A percentile compares a stretch with the other conserved stretches of the same genome.
Conservation (phyloP, 2,329 filamentous ascomycete species). For the Phaeoacremonium minimum region DNA sequence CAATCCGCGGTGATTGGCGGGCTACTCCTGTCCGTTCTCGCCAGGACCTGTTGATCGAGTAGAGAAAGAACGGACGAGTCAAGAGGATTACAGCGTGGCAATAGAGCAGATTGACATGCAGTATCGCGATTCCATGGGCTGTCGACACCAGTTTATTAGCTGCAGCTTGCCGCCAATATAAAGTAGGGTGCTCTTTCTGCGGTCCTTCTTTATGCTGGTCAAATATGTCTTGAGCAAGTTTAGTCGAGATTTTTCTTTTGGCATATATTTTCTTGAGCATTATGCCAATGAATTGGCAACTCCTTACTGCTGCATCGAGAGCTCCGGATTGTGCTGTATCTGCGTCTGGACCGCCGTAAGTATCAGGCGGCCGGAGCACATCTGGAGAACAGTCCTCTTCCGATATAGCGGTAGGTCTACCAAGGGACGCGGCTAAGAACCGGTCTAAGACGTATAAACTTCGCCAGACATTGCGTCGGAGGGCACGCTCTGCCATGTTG, state of each 20-base stretch:
- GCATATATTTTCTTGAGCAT: conserved; percentile 59
- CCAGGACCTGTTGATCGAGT: conserved; percentile 41
- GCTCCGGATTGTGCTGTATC: conserved; percentile 19
- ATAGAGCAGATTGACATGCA: conserved; percentile 59
- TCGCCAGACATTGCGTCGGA: conserved; percentile 57
- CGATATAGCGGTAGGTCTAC: conserved; percentile 56
- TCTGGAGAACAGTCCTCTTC: conserved; percentile 58
- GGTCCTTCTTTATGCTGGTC: conserved; percentile 49
- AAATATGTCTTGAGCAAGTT: conserved; percentile 52
- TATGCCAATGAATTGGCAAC: conserved; percentile 51
- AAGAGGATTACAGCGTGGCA: conserved; percentile 60
- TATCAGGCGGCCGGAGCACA: conserved; percentile 27
- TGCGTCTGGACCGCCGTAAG: conserved; percentile 5
- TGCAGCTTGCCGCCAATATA: conserved; percentile 49
- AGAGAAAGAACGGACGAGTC: conserved; percentile 60
- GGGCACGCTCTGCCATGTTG: conserved; percentile 33
- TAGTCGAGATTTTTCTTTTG: conserved; percentile 52
- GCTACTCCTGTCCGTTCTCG: conserved; percentile 22
- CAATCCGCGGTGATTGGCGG: conserved; percentile 20
- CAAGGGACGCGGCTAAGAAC: conserved; percentile 58
- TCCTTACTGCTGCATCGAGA: conserved; percentile 52
- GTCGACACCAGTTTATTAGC: conserved; percentile 30
- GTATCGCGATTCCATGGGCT: conserved; percentile 51
- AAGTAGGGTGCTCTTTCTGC: conserved; percentile 36
- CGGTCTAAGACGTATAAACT: conserved; percentile 62